Evolutionary conservation across 768 basidiomycete genomes (phyloP).

Genomic region (Gloeophyllum trabeum): DNA sequence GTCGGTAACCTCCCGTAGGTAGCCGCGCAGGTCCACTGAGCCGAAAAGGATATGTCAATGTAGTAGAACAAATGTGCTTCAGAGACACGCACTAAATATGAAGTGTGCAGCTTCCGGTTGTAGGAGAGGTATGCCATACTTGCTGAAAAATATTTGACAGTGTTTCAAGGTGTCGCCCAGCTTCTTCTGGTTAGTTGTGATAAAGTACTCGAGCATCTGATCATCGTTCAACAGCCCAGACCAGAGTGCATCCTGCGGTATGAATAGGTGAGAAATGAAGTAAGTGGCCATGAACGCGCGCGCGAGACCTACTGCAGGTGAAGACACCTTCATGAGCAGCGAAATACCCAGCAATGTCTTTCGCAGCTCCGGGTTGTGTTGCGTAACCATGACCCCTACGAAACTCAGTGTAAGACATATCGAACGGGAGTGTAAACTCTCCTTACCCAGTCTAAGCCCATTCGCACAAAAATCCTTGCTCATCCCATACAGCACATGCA

Average conservation of each 20-base stretch:
- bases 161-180: background rate
- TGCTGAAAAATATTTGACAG: background rate
- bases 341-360: background rate
- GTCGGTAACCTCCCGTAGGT: background rate
- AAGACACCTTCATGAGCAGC: background rate
- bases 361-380: background rate
- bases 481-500: slow-evolving; percentile 1
- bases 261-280: background rate
- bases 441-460: background rate
- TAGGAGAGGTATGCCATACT: background rate
- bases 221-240: background rate
- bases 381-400: background rate
- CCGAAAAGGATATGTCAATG: background rate
- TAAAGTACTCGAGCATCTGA: background rate
- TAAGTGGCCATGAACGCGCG: background rate
- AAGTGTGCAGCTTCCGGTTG: background rate
- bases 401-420: background rate
- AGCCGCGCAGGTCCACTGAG: background rate
- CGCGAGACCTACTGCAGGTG: background rate
- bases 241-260: background rate
- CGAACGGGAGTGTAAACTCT: background rate
- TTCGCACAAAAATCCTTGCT: slow-evolving; percentile 1
- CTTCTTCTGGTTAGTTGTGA: background rate
- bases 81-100: background rate
- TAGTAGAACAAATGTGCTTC: no score